Conservation (phyloP, 345 rosid genomes). For the Populus tremula region DNA sequence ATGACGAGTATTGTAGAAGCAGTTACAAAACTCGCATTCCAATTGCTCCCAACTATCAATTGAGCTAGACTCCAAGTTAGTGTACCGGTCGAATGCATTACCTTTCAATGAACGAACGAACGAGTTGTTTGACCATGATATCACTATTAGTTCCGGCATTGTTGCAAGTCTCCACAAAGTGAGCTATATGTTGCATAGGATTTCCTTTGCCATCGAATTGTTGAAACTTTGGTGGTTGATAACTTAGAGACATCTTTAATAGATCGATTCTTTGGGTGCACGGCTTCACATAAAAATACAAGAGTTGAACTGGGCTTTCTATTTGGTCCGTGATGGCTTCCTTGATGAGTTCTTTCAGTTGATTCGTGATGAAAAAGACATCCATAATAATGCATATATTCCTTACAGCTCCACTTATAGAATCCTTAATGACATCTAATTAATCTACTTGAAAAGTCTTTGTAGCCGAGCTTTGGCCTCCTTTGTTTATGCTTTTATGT, state of each 20-base stretch:
- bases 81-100: background rate
- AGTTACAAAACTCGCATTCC: background rate
- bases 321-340: background rate
- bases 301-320: background rate
- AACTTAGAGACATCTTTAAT: background rate
- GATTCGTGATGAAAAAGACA: background rate
- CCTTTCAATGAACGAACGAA: background rate
- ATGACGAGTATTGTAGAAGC: background rate
- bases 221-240: slow-evolving; percentile 2
- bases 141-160: background rate
- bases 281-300: background rate
- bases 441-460: too few relatives aligned
- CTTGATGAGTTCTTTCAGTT: background rate
- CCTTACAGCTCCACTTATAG: background rate
- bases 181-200: background rate
- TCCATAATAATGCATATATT: too few relatives aligned
- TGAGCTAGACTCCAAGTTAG: background rate
- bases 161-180: background rate
- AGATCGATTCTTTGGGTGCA: background rate
- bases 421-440: background rate
- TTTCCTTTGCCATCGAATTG: background rate
- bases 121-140: background rate
- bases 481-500: too few relatives aligned
- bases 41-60: background rate
- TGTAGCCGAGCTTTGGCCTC: too few relatives aligned